phyloP scores from a whole-genome alignment of 768 basidiomycete species.

The Trichaptum fuscoviolaceum region DNA sequence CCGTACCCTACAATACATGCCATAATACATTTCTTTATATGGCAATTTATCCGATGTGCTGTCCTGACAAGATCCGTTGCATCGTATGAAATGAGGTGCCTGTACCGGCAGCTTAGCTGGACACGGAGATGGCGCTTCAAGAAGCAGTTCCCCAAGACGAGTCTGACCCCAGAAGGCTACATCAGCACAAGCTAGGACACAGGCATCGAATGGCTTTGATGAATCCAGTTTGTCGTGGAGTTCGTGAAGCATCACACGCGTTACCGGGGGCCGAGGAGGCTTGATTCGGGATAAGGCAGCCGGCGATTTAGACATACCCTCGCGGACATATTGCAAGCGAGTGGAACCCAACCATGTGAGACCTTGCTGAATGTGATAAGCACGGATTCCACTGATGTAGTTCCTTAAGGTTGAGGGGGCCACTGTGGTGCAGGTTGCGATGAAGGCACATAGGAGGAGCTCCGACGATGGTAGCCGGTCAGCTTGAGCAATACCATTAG shows the following conservation, averaged over 20 bases:
- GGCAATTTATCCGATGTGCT: no score
- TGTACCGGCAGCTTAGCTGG: no score
- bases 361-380: not conserved
- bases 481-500: slow-evolving; percentile 15
- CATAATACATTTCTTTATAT: no score
- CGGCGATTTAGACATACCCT: slow-evolving; percentile 23
- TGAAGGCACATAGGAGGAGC: slow-evolving; percentile 25
- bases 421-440: slow-evolving; percentile 14
- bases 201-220: slow-evolving; percentile 21
- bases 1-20: no score
- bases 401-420: slow-evolving; percentile 18
- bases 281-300: slow-evolving; percentile 10
- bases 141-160: slow-evolving; percentile 28
- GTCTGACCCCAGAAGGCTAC: slow-evolving; percentile 28
- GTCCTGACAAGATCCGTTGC: no score
- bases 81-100: no score
- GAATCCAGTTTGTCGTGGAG: slow-evolving; percentile 17
- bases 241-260: slow-evolving; percentile 14
- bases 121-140: no score
- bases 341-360: not conserved
- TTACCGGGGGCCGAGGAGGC: slow-evolving; percentile 19
- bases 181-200: slow-evolving; percentile 19
- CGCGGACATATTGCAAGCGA: slow-evolving; percentile 16
- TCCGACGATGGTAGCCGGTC: slow-evolving; percentile 21
- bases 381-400: slow-evolving; percentile 16